Conservation (phyloP, 2,329 filamentous ascomycete species). For the Stenocarpella maydis region DNA sequence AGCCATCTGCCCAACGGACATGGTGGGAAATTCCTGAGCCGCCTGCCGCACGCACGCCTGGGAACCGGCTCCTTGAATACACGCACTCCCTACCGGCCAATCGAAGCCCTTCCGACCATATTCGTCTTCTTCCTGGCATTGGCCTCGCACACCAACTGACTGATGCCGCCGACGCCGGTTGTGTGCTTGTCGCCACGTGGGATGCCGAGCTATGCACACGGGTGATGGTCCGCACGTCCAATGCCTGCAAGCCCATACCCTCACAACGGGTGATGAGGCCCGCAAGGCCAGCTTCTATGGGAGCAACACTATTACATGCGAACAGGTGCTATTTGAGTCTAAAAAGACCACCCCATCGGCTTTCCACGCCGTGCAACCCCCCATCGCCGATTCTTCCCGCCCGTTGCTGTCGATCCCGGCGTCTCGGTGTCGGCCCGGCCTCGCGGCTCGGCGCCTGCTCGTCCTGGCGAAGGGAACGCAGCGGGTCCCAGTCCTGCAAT, state of each 20-base stretch:
- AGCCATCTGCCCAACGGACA: not conserved
- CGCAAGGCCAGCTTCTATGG: too few relatives aligned
- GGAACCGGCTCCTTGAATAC: too few relatives aligned
- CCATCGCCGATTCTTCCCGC: not conserved
- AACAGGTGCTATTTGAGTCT: not conserved
- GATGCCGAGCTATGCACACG: not conserved
- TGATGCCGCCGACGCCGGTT: not conserved
- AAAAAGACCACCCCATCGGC: not conserved
- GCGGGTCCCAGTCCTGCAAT: not conserved
- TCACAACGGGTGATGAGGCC: too few relatives aligned
- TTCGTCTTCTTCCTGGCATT: not conserved
- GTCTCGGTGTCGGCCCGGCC: not conserved
- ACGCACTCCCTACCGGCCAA: too few relatives aligned
- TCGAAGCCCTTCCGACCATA: not conserved
- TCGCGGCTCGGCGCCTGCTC: slow-evolving; percentile 20
- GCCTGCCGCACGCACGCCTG: not conserved
- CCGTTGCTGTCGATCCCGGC: not conserved
- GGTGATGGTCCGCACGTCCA: too few relatives aligned
- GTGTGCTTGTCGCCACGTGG: not conserved
- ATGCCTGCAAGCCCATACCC: too few relatives aligned
- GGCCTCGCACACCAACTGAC: not conserved
- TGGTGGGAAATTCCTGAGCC: not conserved
- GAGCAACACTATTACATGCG: not conserved
- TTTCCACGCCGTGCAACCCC: slow-evolving; percentile 3
- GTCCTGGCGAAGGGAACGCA: slow-evolving; percentile 1